A percentile compares a stretch with the other conserved stretches of the same genome.
These are phyloP conservation scores for Fonsecaea pugnacius DNA, from an alignment of 2,329 filamentous ascomycete genomes.

Conservation along the genomic window DNA sequence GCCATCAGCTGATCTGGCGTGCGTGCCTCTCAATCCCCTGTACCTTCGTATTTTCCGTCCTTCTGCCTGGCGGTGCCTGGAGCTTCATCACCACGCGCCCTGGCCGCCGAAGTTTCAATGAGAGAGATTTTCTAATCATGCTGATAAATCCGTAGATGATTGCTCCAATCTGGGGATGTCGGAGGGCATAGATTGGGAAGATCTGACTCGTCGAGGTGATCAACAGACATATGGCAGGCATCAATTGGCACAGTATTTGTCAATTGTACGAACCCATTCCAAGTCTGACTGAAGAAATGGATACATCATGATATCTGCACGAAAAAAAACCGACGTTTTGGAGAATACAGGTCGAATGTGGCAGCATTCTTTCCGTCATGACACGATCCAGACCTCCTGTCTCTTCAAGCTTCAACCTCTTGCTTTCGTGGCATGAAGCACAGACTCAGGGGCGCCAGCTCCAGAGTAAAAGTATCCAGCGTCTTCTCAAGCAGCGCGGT, in stretches of 20 bases:
- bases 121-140: conserved; percentile 3
- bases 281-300: neutral
- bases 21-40: conserved; percentile 5
- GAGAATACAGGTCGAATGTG: neutral
- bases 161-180: neutral
- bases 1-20: conserved; percentile 28
- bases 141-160: conserved; percentile 12
- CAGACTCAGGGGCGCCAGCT: conserved; percentile 13
- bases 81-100: neutral
- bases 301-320: neutral
- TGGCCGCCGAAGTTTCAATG: too few relatives aligned
- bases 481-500: conserved; percentile 17
- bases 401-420: neutral
- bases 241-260: neutral
- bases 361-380: neutral
- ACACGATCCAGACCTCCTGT: neutral
- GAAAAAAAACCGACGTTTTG: neutral
- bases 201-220: too few relatives aligned
- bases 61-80: conserved; percentile 26
- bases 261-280: neutral
- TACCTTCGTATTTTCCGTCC: neutral
- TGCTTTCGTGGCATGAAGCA: conserved; percentile 8
- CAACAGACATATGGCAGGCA: neutral
- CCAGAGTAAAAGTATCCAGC: conserved; percentile 27
- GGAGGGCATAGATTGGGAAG: too few relatives aligned